A percentile compares a stretch with the other conserved stretches of the same genome.
phyloP scores from a whole-genome alignment of 345 rosid genomes.

The Acer negundo region DNA sequence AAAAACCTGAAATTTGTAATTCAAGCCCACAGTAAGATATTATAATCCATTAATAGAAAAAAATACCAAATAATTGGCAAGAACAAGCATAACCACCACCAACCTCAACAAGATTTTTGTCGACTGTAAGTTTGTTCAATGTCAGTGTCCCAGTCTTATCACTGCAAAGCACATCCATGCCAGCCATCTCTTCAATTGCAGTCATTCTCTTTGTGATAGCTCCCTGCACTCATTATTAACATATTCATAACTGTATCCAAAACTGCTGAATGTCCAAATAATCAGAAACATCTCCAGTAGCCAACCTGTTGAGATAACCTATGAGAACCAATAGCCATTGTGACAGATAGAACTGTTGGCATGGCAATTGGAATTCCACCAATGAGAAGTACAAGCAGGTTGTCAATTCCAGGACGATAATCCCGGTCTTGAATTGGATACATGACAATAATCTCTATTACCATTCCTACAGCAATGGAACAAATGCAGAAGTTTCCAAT shows the following conservation, averaged over 20 bases:
- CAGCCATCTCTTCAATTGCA: slow-evolving; percentile 99
- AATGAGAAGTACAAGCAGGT: slow-evolving; percentile 95
- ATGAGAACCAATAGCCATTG: slow-evolving; percentile 99
- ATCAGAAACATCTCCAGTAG: slow-evolving; percentile 8
- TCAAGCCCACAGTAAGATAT: slow-evolving; percentile 25
- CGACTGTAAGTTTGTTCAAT: slow-evolving; percentile 91
- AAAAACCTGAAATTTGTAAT: slow-evolving; percentile 61
- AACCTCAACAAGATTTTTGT: slow-evolving; percentile 97
- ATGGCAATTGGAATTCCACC: slow-evolving; percentile 99
- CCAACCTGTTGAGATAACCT: slow-evolving; percentile 92
- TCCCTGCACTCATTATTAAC: slow-evolving; percentile 54
- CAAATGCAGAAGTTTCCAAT: slow-evolving; percentile 99
- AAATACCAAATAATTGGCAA: not conserved
- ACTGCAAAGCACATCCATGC: slow-evolving; percentile 99
- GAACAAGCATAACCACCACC: slow-evolving; percentile 16
- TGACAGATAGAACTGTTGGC: slow-evolving; percentile 98
- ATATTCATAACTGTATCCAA: slow-evolving; percentile 18
- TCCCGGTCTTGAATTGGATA: slow-evolving; percentile 91
- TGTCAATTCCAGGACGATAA: slow-evolving; percentile 97
- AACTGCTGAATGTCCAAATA: slow-evolving; percentile 9
- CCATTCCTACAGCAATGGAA: slow-evolving; percentile 93
- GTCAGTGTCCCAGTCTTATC: slow-evolving; percentile 99
- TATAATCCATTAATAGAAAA: not conserved
- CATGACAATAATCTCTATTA: slow-evolving; percentile 92
- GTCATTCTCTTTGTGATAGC: slow-evolving; percentile 99